Evolutionary conservation across 1,139 yeast species (phyloP), one percentile per base, ranked within the genome.

Genomic region (Sporopachydermia cereana): DNA sequence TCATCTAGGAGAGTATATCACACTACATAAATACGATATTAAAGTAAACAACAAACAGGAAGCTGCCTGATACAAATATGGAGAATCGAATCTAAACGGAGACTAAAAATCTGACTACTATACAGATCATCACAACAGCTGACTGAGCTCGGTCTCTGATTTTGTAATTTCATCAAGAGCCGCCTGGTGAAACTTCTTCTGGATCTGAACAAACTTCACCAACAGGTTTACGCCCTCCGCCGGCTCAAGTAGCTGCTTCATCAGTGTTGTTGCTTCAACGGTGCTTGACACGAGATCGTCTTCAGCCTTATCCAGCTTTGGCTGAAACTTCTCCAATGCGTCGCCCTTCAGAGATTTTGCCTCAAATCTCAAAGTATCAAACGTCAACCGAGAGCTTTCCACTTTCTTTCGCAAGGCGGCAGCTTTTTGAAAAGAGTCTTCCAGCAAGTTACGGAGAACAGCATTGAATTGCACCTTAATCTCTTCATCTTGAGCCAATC

Each of bases 281-380:
- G 88, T 83, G 23, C 85, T 84, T 55, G 79, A 74, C 27, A 83
- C 91, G 54, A 83, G 72, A 50, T 80, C 89, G 57, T 84, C 94
- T 62, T 84, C 94, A 52, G 74, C 71, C 42, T 71, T 65, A 52
- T 82, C 86, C 52, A 82, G 64, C 46, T 74, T 47, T 16, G 44
- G 51, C 44, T 54, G 55, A 41, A 55, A 41, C 14, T 48, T 31
- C 41, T 51, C 60, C 43, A 53, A 51, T 50, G 52, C 51, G 48
- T 55, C 55, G 53, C 41, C 62, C 49, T 63, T 69, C 34, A 58
- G 57, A 9, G 61, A 24, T 53, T 71, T 72, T 23, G 68, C 61
- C 50, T 73, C 77, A 46, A 74, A 67, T 60, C 91, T 72, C 52
- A 77, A 62, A n/a, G 79, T 67, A 60, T 84, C 93, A 58, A 84